Evolutionary conservation across 495 filamentous ascomycete species (phyloP), one percentile per base, ranked within the genome.

Genomic region (Penicillium cinerascens): DNA sequence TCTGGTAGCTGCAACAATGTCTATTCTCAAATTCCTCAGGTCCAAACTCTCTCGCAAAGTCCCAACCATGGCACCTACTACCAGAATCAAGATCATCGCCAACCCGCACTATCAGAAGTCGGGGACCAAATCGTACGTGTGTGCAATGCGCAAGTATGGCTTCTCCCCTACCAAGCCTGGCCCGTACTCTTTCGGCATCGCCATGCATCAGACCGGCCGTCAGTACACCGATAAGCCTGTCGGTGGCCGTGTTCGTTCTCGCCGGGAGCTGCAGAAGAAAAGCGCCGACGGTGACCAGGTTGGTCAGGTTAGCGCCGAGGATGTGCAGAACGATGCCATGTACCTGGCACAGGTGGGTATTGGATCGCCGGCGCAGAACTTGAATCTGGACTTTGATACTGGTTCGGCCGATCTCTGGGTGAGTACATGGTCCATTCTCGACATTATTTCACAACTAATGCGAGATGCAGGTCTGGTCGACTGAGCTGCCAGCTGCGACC

Each of bases 391-490:
- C 62, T 89, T 91, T 56, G 87, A 92, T 67, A 89, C 87, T 25
- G 88, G 86, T 10, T 88, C 85, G 40, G 76, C 84, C 6, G 87
- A 91, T 77, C 75, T 90, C 36, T 92, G 87, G 88, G 87, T 92
- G 76, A 52, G 78, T 59, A 22, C 4, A 16, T 17, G 20, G 21
- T 38, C 43, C 36, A 7, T 26, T 25, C 22, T 40, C 38, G 15
- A 18, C 1, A 15, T n/a, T 18, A 27, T 38, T 8, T 37, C 9
- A 17, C 18, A 2, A 6, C 29, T 29, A 17, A 27, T 33, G 1
- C 1, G n/a, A 23, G 23, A 39, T 27, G 7, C 40, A 86, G 83
- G 74, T 87, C 33, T 86, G 83, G 74, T 88, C 85, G 33, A 83
- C 74, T 15, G 70, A 78, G 16, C 69, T 87, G 27, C 70, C 76